Base-by-base conservation (phyloP, 441 rosid genomes). In the Rhodomyrtus psidioides region DNA sequence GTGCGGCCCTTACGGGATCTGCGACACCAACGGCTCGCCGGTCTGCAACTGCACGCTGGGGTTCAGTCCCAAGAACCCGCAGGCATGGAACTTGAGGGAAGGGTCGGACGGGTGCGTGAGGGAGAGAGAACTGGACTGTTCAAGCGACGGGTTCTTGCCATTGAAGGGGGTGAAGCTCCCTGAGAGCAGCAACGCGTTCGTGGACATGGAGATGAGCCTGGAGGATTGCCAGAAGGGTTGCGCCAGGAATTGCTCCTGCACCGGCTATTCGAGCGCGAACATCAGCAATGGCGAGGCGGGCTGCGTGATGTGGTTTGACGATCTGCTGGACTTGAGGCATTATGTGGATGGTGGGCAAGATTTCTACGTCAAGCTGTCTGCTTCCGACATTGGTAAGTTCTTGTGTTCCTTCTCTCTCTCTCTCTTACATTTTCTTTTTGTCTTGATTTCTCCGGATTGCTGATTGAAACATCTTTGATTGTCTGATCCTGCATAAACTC, bases 71-170 rank as follows among this genome's bases (percentile, higher is more conserved):
- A 92, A 58, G 88, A 94, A 92, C 62, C 89, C 85, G 26, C 89
- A 90, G 86, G 95, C 93, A 1, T 93, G 99, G 98, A 84, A 46
- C 59, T 85, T 96, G 24, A 88, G 98, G 83, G 95, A 93, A 60
- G 97, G 98, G 27, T 91, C 96, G 0, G 89, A 24, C 39, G 99
- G 98, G 89, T 96, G 99, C 82, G 86, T 88, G 10, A 90, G 98
- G 89, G 91, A 89, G 82, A 94, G 93, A 30, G 55, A 62, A 2
- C 75, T 94, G 88, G 88, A 89, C 3, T 95, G 98, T 70, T 7
- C 26, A 16, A 87, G 85, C 13, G 96, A 95, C 81, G 91, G 92
- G 84, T 96, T 96, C 87, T 59, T 93, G 88, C 89, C 53, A 27
- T 17, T 94, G 90, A 82, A 86, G 76, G 90, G 92, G 62, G 82